These are phyloP conservation scores for Penicillium maclennaniae DNA, from an alignment of 495 filamentous ascomycete genomes.

Conservation along the genomic window DNA sequence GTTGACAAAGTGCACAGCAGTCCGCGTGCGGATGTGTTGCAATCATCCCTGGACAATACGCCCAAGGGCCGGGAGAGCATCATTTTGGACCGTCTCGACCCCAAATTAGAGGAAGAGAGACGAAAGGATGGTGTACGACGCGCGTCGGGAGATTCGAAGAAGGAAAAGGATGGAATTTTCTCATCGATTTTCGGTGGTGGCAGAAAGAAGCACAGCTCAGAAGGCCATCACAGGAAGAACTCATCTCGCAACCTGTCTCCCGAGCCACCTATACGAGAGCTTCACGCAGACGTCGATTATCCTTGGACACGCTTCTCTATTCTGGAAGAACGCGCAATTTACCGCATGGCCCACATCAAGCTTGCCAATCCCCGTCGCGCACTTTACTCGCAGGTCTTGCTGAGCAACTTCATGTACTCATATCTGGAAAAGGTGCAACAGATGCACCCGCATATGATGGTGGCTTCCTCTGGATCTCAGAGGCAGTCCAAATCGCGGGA, in stretches of 20 bases:
- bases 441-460: slow-evolving; percentile 90
- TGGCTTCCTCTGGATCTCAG: slow-evolving; percentile 55
- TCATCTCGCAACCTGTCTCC: slow-evolving; percentile 75
- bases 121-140: slow-evolving; percentile 77
- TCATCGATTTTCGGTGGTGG: slow-evolving; percentile 85
- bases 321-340: slow-evolving; percentile 94
- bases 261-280: slow-evolving; percentile 65
- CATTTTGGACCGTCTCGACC: slow-evolving; percentile 72
- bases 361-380: slow-evolving; percentile 92
- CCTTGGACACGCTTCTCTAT: slow-evolving; percentile 95
- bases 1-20: slow-evolving; percentile 61
- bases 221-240: slow-evolving; percentile 67
- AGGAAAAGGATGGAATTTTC: slow-evolving; percentile 85
- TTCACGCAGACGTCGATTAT: slow-evolving; percentile 86
- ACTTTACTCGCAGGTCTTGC: slow-evolving; percentile 89
- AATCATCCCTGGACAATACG: slow-evolving; percentile 69
- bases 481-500: slow-evolving; percentile 62
- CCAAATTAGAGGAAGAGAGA: slow-evolving; percentile 73
- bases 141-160: slow-evolving; percentile 70
- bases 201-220: slow-evolving; percentile 66
- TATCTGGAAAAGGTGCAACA: slow-evolving; percentile 98
- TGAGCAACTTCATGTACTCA: slow-evolving; percentile 99
- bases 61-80: slow-evolving; percentile 76
- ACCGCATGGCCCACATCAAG: slow-evolving; percentile 98
- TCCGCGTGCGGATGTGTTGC: slow-evolving; percentile 74